Percentiles rank a stretch among this genome's conserved stretches.
Evolutionary conservation across 1,139 yeast genomes (phyloP).

Genomic region (Kodamaea plutei): DNA sequence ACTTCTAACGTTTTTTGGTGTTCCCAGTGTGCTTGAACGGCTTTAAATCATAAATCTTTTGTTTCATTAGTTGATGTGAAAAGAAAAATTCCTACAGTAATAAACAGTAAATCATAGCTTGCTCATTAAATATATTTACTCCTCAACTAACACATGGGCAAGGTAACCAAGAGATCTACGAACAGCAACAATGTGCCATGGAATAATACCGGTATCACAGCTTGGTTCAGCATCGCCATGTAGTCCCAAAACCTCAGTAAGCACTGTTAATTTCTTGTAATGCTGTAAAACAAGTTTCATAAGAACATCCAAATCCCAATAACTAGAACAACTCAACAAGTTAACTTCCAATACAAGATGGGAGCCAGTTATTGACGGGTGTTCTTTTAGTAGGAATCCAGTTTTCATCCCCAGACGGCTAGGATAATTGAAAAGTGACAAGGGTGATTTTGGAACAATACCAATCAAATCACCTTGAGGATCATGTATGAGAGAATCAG

Average conservation of each 20-base stretch:
- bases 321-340: slow-evolving; percentile 64
- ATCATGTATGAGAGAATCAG: slow-evolving; percentile 43
- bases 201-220: slow-evolving; percentile 36
- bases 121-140: no score
- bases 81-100: no score
- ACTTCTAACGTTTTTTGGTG: no score
- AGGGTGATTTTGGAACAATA: slow-evolving; percentile 53
- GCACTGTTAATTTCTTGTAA: slow-evolving; percentile 59
- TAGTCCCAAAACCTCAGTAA: slow-evolving; percentile 41
- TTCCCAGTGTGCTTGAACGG: no score
- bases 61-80: no score
- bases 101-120: no score
- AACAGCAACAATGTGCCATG: slow-evolving; percentile 86
- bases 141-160: slow-evolving; percentile 39
- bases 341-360: slow-evolving; percentile 53
- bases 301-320: slow-evolving; percentile 52
- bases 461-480: slow-evolving; percentile 60
- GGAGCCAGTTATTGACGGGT: slow-evolving; percentile 18
- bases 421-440: slow-evolving; percentile 66
- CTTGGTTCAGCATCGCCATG: slow-evolving; percentile 15
- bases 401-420: slow-evolving; percentile 68
- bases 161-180: slow-evolving; percentile 55
- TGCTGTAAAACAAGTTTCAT: slow-evolving; percentile 62
- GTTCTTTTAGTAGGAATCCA: slow-evolving; percentile 57
- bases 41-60: no score